Evolutionary conservation across 1,284 basidiomycete species (phyloP), one percentile per base, ranked within the genome.

Genomic region (Apiotrichum veenhuisii): DNA sequence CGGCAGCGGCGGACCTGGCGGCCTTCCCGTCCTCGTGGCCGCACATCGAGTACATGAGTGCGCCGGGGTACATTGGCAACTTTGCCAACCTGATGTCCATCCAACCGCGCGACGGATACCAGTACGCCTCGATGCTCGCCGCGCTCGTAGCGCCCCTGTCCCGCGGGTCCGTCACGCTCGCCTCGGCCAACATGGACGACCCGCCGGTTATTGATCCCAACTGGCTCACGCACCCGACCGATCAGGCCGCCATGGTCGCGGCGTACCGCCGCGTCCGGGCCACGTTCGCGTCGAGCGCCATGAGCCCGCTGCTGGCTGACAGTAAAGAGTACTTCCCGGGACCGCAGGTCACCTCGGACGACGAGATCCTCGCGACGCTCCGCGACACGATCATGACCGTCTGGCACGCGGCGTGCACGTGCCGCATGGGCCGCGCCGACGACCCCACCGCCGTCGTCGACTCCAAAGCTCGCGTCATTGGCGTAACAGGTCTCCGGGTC

Each of bases 361-460:
- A 42, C 10, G 30, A 49, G 25, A 43, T 54, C 23, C 33, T 49
- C 8, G 30, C 25, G 18, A 30, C 20, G 1, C 48, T 54, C 53
- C 23, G 34, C n/a, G 43, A 42, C 18, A 41, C 40, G 11, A 30
- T 47, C 18, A 48, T 43, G 46, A 42, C 37, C 40, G 40, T 54
- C 22, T 54, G 47, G 46, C 53, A 54, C 17, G 53, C 53, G 14
- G 27, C 46, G 14, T 25, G 23, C 23, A 49, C 46, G 1, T 49
- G 46, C 40, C 53, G 53, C 40, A 54, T 54, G 53, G 53, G 53
- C 22, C 46, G 38, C 11, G 25, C 11, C 1, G 52, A 54, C 40
- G 52, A 54, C 40, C 46, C 53, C 18, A 54, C 27, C n/a, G 53
- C 46, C 5, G 53, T 54, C 18, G 53, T 54, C 2, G 53, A 54